Conservation (phyloP, 306 rosid species). For the Cucurbita ficifolia region DNA sequence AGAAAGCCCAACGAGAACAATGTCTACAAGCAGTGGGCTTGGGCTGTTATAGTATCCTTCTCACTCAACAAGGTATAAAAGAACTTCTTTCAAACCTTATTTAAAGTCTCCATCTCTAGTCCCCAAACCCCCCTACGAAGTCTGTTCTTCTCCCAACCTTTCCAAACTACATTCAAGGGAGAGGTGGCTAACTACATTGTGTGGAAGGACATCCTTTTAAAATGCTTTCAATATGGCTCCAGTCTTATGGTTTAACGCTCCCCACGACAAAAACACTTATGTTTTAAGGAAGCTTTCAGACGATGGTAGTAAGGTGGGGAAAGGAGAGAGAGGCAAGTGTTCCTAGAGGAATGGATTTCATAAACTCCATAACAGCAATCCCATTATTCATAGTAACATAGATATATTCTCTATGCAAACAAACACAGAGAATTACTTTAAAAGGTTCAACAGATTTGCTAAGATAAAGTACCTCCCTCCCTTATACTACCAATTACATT, state of each 20-base stretch:
- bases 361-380: neutral
- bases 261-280: neutral
- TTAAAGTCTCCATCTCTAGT: no score
- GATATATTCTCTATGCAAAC: neutral
- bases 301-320: neutral
- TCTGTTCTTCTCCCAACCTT: neutral
- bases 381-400: neutral
- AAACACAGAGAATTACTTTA: neutral
- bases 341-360: neutral
- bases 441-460: neutral
- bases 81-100: no score
- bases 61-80: no score
- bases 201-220: neutral
- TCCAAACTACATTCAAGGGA: neutral
- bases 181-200: neutral
- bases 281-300: neutral
- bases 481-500: neutral
- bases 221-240: neutral
- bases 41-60: no score
- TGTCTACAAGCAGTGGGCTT: no score
- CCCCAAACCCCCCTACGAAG: neutral
- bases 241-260: neutral
- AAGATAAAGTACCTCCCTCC: neutral
- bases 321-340: neutral
- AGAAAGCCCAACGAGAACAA: no score